Conservation (phyloP, 495 filamentous ascomycete species). For the Halenospora varia region DNA sequence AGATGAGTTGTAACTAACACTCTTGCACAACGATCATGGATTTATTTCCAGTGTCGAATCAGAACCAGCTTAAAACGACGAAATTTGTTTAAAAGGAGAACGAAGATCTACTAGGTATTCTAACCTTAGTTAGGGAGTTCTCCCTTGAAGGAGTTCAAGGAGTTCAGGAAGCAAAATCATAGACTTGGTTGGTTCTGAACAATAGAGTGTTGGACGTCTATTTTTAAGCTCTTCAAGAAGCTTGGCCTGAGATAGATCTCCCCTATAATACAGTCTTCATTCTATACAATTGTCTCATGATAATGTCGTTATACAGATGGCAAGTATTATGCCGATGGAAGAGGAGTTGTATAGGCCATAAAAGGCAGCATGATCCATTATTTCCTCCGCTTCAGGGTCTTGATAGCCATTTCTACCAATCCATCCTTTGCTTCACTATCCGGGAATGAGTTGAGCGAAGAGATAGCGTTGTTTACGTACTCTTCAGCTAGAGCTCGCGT, state of each 20-base stretch:
- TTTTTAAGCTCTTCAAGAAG: constrained; percentile 10
- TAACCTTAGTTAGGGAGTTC: too few relatives aligned
- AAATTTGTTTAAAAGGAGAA: too few relatives aligned
- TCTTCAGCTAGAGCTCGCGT: constrained; percentile 85
- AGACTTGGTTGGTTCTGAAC: too few relatives aligned
- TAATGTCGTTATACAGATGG: constrained; percentile 17
- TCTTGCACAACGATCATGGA: too few relatives aligned
- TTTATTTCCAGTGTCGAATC: too few relatives aligned
- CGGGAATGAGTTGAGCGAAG: constrained; percentile 76
- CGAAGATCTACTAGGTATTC: too few relatives aligned
- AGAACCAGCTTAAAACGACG: too few relatives aligned
- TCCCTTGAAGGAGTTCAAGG: too few relatives aligned
- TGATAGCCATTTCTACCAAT: constrained; percentile 87
- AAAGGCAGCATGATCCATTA: constrained; percentile 34
- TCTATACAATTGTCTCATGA: constrained; percentile 1
- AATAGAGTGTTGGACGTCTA: too few relatives aligned
- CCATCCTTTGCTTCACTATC: constrained; percentile 89
- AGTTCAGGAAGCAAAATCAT: too few relatives aligned
- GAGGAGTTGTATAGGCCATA: constrained; percentile 15
- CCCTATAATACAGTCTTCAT: constrained; percentile 6
- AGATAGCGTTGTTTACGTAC: constrained; percentile 83
- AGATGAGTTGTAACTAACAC: too few relatives aligned
- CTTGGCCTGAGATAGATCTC: background rate
- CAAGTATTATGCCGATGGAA: constrained; percentile 10
- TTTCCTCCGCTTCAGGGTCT: constrained; percentile 85